Evolutionary conservation across 768 basidiomycete genomes (phyloP).

Genomic region (Pleurotus eryngii): DNA sequence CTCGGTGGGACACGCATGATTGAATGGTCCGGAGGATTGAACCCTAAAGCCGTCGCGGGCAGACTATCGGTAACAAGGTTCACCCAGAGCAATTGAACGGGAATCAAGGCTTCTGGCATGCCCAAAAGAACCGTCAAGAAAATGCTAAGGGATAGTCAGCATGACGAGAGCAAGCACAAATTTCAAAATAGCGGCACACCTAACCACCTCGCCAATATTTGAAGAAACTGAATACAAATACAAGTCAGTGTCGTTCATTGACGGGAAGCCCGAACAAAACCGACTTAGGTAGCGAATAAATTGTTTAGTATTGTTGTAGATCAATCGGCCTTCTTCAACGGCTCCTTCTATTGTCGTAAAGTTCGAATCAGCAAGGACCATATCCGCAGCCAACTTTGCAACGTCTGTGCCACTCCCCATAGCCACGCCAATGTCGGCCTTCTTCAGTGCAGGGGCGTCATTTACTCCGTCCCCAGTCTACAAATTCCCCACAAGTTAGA

Average conservation of each 20-base stretch:
- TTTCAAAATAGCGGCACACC: constrained; percentile 24
- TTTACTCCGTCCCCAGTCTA: constrained; percentile 98
- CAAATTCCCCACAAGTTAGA: constrained; percentile 3
- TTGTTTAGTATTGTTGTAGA: constrained; percentile 99
- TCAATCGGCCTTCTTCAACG: constrained; percentile 95
- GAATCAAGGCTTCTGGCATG: constrained; percentile 99
- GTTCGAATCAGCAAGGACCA: constrained; percentile 97
- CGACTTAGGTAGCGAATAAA: constrained; percentile 97
- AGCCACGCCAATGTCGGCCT: constrained; percentile 96
- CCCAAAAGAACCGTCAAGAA: constrained; percentile 96
- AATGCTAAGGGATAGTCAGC: constrained; percentile 48
- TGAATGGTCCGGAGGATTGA: constrained; percentile 94
- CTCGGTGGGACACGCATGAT: constrained; percentile 97
- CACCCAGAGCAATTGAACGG: constrained; percentile 97
- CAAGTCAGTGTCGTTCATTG: constrained; percentile 2
- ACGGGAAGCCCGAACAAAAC: constrained; percentile 23
- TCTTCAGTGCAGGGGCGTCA: constrained; percentile 94
- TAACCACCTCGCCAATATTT: constrained; percentile 97
- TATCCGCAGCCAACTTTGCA: constrained; percentile 95
- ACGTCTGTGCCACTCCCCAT: constrained; percentile 99
- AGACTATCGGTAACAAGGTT: constrained; percentile 96
- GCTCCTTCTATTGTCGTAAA: constrained; percentile 96
- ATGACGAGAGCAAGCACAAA: constrained; percentile 17
- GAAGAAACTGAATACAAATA: constrained; percentile 62
- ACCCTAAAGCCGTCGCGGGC: constrained; percentile 95